Conservation (phyloP, 495 filamentous ascomycete genomes). For the Lindgomyces ingoldianus region DNA sequence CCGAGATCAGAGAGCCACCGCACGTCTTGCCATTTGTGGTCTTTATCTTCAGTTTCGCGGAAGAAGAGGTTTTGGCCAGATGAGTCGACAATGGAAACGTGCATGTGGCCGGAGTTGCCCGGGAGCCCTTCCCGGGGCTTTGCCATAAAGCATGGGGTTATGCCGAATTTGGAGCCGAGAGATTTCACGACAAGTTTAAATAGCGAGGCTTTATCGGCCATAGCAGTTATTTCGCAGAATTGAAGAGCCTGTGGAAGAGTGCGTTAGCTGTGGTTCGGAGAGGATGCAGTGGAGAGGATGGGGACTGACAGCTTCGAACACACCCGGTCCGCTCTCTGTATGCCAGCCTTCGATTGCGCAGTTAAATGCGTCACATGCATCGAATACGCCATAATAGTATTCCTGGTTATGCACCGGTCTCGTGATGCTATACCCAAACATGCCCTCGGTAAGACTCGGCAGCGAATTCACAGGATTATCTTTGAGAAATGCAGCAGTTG, state of each 20-base stretch:
- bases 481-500: conserved; percentile 71
- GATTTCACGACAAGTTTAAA: conserved; percentile 94
- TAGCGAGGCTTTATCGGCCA: conserved; percentile 86
- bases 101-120: conserved; percentile 94
- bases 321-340: conserved; percentile 92
- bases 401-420: conserved; percentile 88
- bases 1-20: conserved; percentile 81
- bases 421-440: conserved; percentile 98
- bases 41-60: conserved; percentile 67
- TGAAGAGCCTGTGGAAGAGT: conserved; percentile 74
- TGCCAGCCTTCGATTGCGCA: conserved; percentile 96
- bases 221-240: conserved; percentile 77
- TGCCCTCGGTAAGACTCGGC: conserved; percentile 84
- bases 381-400: conserved; percentile 89
- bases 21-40: conserved; percentile 71
- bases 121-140: conserved; percentile 88
- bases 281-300: conserved; percentile 37
- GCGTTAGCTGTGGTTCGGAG: too few species aligned
- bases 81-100: conserved; percentile 75
- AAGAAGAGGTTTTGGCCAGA: conserved; percentile 75
- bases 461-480: conserved; percentile 70
- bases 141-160: conserved; percentile 99
- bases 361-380: conserved; percentile 76
- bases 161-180: conserved; percentile 78
- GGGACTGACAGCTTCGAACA: conserved; percentile 76